Evolutionary conservation across 495 filamentous ascomycete genomes (phyloP), one percentile per base, ranked within the genome.

Genomic region (Aspergillus haitiensis): DNA sequence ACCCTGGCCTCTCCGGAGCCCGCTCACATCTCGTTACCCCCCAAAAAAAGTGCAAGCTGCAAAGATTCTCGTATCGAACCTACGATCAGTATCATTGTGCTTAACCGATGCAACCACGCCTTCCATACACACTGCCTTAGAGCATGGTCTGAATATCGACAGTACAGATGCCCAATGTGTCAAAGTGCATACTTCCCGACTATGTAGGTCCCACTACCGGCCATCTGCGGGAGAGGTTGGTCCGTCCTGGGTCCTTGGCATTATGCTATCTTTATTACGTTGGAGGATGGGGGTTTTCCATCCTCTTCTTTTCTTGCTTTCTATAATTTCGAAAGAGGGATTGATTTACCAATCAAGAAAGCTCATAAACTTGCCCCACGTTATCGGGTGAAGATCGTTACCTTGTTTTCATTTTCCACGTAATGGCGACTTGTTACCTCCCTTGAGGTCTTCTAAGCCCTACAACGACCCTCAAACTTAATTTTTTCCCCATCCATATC

Each of bases 131-230:
- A 55, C 5, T 76, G 73, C 64, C 61, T 76, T 6, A 65, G 62
- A 8, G 69, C 70, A 42, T 76, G 70, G 72, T 71, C 74, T 48
- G 64, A 70, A 52, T 69, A 74, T 52, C 58, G 64, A 15, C 67
- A 62, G 36, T 74, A 72, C 48, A 65, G 61, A 16, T 74, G 73
- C 56, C 73, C 73, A 11, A 67, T 72, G 2, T 76, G 73, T 56
- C 69, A 72, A 61, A 64, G 66, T 11, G 61, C 62, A 16, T 75
- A 70, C 55, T 67, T 54, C 2, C 70, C 68, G 8, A 46, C 33
- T 2, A 61, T 66, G 36, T 55, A 57, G 51, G 8, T 32, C n/a
- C 35, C 42, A 45, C 16, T 11, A 1, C 44, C 15, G 52, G 15
- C 50, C 7, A 32, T 54, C 12, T 21, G 27, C 50, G 16, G 27